Base-by-base conservation (phyloP, 75 land plant genomes). In the Chamaecyparis obtusa region DNA sequence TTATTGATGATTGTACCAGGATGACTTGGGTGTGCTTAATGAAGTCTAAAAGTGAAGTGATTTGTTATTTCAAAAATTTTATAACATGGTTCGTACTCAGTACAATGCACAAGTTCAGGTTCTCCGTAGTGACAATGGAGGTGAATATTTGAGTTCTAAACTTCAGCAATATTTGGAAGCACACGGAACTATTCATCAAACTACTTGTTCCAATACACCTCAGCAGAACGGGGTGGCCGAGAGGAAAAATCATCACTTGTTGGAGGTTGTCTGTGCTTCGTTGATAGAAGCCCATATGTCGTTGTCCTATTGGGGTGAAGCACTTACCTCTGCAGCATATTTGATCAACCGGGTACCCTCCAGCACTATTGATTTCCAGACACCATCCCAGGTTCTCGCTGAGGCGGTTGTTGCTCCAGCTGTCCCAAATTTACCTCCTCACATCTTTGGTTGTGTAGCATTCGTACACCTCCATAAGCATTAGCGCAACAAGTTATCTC, bases 151-250 rank as follows among this genome's bases (percentile, higher is more conserved):
- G 13, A 82, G 56, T 56, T 15, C 60, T 15, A 71, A 72, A 8
- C 69, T 86, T 6, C 33, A 87, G 9, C 19, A 75, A 7, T 89
- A 32, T 71, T 82, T 35, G 35, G 60, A 64, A 44, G 19, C n/a
- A 77, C 84, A 90, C 44, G 88, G 87, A 4, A 87, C 85, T 72
- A 33, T 76, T 44, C 81, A 85, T 84, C 86, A 90, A 79, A 86
- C 11, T 84, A 86, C 46, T 5, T 44, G 46, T 44, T 44, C 46
- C 46, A 44, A 44, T 44, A 44, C 46, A 44, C 46, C 46, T 51
- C 84, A 88, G 81, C 87, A 88, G 85, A 88, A 88, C 2, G 75
- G 87, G 44, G 84, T 88, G 27, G 89, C 71, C 3, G 89, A 88
- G 30, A 6, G 87, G 33, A 88, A 88, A 48, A 84, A 88, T 44